Evolutionary conservation across 495 filamentous ascomycete genomes (phyloP).

Genomic region (Penicillium ucsense): DNA sequence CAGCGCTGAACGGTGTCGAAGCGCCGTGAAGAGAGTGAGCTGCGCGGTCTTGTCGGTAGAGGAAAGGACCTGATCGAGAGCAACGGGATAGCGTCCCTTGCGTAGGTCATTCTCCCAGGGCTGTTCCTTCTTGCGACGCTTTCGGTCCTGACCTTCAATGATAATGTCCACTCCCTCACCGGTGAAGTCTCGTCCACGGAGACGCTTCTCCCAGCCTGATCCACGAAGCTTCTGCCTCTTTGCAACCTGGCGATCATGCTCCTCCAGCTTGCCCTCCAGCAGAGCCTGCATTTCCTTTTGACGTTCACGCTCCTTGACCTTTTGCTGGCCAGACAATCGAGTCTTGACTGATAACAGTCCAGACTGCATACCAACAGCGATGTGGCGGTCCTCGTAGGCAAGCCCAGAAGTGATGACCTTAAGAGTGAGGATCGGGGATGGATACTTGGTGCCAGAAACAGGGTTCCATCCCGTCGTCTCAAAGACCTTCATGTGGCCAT

Average conservation of each 20-base stretch:
- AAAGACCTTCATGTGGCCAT: constrained; percentile 94
- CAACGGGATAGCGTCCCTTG: constrained; percentile 62
- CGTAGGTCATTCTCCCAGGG: constrained; percentile 74
- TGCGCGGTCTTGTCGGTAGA: constrained; percentile 45
- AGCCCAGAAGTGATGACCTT: constrained; percentile 57
- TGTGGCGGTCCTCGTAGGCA: constrained; percentile 69
- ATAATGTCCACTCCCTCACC: constrained; percentile 83
- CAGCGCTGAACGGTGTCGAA: constrained; percentile 81
- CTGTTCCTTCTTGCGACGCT: constrained; percentile 49
- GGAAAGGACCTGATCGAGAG: constrained; percentile 70
- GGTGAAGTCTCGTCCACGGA: constrained; percentile 69
- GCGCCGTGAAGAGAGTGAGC: constrained; percentile 69
- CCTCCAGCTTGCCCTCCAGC: constrained; percentile 63
- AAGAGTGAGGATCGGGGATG: constrained; percentile 77
- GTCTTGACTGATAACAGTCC: constrained; percentile 84
- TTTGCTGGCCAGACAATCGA: constrained; percentile 71
- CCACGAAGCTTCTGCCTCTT: constrained; percentile 58
- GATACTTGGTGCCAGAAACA: constrained; percentile 84
- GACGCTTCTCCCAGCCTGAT: constrained; percentile 55
- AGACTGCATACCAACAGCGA: constrained; percentile 88
- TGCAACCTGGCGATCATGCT: constrained; percentile 55
- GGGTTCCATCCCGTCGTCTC: constrained; percentile 90
- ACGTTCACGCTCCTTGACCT: constrained; percentile 64
- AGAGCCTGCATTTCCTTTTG: constrained; percentile 81
- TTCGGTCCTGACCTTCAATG: constrained; percentile 61